Evolutionary conservation across 129 eudicot species (phyloP).

Genomic region (Chrysanthemum lavandulifolium): DNA sequence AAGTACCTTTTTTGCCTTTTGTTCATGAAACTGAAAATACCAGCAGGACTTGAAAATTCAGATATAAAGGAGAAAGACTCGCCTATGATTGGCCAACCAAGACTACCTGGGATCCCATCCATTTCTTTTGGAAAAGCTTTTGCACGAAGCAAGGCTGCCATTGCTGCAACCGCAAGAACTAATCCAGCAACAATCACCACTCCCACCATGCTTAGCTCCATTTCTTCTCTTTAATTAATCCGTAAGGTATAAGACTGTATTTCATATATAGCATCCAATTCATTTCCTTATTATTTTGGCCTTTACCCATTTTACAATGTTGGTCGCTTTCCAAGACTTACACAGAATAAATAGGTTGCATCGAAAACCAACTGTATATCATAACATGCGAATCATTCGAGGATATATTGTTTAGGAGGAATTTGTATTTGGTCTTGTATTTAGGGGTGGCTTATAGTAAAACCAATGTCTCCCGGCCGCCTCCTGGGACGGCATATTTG

Average conservation of each 20-base stretch:
- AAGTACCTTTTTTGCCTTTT: slow-evolving; percentile 62
- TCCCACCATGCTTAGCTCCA: slow-evolving; percentile 33
- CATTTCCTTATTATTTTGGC: background rate
- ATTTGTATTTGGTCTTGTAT: too few species aligned
- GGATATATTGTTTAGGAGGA: background rate
- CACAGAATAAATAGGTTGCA: background rate
- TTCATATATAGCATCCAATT: background rate
- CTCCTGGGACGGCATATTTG: too few species aligned
- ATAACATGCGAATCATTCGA: background rate
- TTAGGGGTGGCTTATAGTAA: background rate
- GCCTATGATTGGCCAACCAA: slow-evolving; percentile 78
- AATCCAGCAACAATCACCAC: slow-evolving; percentile 32
- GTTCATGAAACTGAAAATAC: slow-evolving; percentile 68
- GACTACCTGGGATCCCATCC: slow-evolving; percentile 66
- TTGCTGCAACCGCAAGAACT: slow-evolving; percentile 13
- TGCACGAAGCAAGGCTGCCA: slow-evolving; percentile 27
- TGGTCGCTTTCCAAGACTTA: background rate
- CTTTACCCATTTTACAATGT: background rate
- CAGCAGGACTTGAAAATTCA: slow-evolving; percentile 66
- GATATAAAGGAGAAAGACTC: slow-evolving; percentile 67
- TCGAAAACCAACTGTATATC: background rate
- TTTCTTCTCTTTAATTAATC: background rate
- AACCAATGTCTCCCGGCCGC: too few species aligned
- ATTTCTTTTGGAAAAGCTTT: slow-evolving; percentile 50
- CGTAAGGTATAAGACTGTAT: background rate